These are phyloP conservation scores for Colletotrichum sp. DNA, from an alignment of 2,329 filamentous ascomycete genomes.

Conservation along the genomic window DNA sequence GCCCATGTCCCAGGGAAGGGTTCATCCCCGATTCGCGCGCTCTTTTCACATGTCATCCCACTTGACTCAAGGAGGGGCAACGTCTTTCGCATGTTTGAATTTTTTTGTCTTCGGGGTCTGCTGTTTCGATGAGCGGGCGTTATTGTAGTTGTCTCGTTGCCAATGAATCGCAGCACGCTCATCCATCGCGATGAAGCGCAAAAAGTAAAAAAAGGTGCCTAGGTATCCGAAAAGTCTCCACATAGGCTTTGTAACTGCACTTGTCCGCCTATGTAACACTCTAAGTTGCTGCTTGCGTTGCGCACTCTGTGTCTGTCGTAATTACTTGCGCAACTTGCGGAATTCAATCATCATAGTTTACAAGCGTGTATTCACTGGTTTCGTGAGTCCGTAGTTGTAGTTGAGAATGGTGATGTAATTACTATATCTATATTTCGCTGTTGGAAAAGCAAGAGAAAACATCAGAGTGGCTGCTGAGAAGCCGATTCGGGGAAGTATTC, in stretches of 20 bases:
- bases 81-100: background rate
- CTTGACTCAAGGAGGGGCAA: background rate
- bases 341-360: background rate
- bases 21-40: background rate
- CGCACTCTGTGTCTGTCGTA: background rate
- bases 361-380: background rate
- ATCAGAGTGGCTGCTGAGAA: conserved; percentile 4
- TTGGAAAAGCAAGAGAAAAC: background rate
- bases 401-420: background rate
- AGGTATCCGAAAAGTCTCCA: background rate
- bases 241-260: background rate
- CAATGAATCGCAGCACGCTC: background rate
- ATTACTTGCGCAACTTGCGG: background rate
- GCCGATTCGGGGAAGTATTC: background rate
- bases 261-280: background rate
- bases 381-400: background rate
- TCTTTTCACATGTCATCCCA: background rate
- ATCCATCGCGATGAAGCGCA: background rate
- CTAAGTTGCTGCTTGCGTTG: background rate
- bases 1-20: background rate
- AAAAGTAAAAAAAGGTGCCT: background rate
- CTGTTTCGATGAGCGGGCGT: background rate
- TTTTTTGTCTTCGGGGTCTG: background rate
- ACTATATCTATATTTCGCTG: background rate
- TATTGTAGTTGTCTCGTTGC: background rate